Evolutionary conservation across 2,329 filamentous ascomycete species (phyloP), one percentile per base, ranked within the genome.

Genomic region (Coniochaeta sp.): DNA sequence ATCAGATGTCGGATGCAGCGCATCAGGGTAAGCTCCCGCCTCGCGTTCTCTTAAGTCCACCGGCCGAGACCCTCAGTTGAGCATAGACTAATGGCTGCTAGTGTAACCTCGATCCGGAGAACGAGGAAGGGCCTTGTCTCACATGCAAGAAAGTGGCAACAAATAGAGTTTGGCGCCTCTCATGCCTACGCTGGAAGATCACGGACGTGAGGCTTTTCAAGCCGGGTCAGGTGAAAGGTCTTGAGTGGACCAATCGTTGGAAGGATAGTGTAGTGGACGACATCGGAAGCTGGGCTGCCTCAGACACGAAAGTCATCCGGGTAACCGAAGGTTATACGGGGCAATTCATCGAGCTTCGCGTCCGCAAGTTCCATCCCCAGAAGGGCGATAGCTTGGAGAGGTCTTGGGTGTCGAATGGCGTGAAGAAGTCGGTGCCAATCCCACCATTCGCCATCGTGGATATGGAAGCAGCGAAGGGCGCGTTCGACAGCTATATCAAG

Each of bases 1-100:
- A 80, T 86, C 61, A 76, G 83, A 52, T 87, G 84, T 63, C 77
- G 81, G 57, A 85, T 86, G 81, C 84, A 86, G 64, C 77, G 83
- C 50, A 85, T 86, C 65, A 78, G 84, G 57, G 83, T 86, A 70
- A 77, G 81, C 19, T 19, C 73, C 24, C 43, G 5, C 19, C 22
- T 31, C 47, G 6, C 3, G 11, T 31, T 8, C 24, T n/a, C 8
- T n/a, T 12, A 26, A 28, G 24, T 52, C 24, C 19, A 2, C 16
- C 43, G 9, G 6, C 24, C n/a, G 11, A 47, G 19, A 14, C 17
- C 11, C 11, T 14, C 3, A 28, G 6, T 54, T 6, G 26, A 33
- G 17, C 2, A 56, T 24, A 22, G 17, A 38, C 43, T 58, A 43
- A 54, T 22, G 16, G 12, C 38, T 52, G 16, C 12, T 59, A 86